Conservation (phyloP, 2,329 filamentous ascomycete species). For the Incumbomyces lentus region DNA sequence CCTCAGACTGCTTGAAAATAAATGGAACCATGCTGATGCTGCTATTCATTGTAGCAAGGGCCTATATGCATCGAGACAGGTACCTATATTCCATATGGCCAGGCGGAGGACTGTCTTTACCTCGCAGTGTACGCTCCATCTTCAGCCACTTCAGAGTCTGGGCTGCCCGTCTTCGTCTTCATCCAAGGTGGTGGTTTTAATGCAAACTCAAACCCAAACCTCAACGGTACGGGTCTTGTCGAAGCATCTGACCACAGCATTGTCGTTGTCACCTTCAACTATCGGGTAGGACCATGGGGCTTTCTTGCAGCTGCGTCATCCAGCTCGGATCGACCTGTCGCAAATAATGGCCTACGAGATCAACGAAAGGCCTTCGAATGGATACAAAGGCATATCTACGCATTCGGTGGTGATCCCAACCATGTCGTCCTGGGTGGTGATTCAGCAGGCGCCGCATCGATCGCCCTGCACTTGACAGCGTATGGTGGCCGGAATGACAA, state of each 20-base stretch:
- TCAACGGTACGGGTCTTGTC: conserved; percentile 53
- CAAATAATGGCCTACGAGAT: conserved; percentile 62
- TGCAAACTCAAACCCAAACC: conserved; percentile 47
- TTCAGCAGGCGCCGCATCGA: conserved; percentile 55
- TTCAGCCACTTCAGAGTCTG: conserved; percentile 29
- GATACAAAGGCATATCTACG: conserved; percentile 54
- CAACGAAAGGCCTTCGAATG: conserved; percentile 60
- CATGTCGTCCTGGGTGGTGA: conserved; percentile 60
- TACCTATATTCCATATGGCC: conserved; percentile 44
- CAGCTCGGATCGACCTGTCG: conserved; percentile 7
- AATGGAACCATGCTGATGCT: neutral
- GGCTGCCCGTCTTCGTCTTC: conserved; percentile 54
- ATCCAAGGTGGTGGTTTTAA: conserved; percentile 56
- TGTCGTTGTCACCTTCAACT: conserved; percentile 63
- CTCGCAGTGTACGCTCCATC: conserved; percentile 33
- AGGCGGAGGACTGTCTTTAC: conserved; percentile 33
- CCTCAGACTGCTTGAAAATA: neutral
- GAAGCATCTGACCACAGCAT: conserved; percentile 49
- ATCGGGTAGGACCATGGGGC: conserved; percentile 63
- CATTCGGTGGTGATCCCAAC: conserved; percentile 59
- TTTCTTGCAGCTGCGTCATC: conserved; percentile 51
- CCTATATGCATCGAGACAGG: conserved; percentile 56
- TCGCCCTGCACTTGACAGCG: conserved; percentile 53
- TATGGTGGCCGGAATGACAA: conserved; percentile 38
- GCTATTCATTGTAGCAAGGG: conserved; percentile 25